A percentile compares a stretch with the other conserved stretches of the same genome.
Conservation (phyloP, 768 basidiomycete genomes). For the Suillus brevipes region DNA sequence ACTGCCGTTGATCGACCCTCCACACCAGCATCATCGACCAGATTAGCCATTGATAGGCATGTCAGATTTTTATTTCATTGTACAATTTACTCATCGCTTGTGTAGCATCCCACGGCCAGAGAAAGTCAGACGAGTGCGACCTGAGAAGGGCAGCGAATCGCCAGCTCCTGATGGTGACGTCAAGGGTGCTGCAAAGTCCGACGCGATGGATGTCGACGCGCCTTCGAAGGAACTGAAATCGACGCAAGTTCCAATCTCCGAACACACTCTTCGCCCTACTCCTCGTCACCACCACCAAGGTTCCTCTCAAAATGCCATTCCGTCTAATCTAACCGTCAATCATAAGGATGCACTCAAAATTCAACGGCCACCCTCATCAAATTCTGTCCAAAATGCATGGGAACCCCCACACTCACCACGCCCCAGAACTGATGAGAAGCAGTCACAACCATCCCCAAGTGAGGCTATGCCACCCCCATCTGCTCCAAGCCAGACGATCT, state of each 20-base stretch:
- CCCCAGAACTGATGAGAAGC: conserved; percentile 43
- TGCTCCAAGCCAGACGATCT: conserved; percentile 74
- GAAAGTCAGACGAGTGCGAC: conserved; percentile 63
- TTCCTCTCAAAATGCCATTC: conserved; percentile 15
- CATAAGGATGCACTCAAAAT: conserved; percentile 21
- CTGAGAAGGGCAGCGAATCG: conserved; percentile 38
- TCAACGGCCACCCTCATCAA: conserved; percentile 17
- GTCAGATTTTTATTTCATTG: conserved; percentile 6
- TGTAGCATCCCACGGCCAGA: conserved; percentile 75
- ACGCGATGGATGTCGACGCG: conserved; percentile 39
- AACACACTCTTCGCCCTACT: conserved; percentile 11
- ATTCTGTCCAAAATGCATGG: conserved; percentile 24
- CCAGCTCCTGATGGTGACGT: conserved; percentile 34
- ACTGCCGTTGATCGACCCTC: conserved; percentile 31
- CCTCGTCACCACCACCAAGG: conserved; percentile 22
- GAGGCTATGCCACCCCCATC: conserved; percentile 76
- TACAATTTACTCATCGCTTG: conserved; percentile 13
- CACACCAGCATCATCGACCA: conserved; percentile 41
- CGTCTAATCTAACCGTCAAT: conserved; percentile 15
- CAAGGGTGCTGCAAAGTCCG: conserved; percentile 22
- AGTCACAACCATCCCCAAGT: conserved; percentile 23
- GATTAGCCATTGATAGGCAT: conserved; percentile 69
- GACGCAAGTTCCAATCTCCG: background rate
- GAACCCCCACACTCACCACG: conserved; percentile 43
- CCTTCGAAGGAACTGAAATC: conserved; percentile 27